Base-by-base conservation (phyloP, 345 rosid genomes). In the Eucalyptus cladocalyx region DNA sequence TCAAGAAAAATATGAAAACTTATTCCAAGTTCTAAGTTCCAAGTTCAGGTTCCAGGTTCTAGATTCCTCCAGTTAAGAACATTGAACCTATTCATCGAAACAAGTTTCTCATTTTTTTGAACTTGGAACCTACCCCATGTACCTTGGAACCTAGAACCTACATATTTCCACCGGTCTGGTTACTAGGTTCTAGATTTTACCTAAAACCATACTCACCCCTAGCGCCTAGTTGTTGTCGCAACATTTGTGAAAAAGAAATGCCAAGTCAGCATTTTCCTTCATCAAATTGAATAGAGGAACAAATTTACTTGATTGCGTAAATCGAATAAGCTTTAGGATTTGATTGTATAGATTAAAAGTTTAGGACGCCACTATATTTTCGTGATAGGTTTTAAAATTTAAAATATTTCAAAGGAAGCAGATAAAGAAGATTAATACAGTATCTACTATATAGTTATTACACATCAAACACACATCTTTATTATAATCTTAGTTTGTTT, bases 131-230 rank as follows among this genome's bases (percentile, higher is more conserved):
- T 19, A 53, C 24, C 56, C 4, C 10, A 0, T 5, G 2, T 19
- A 3, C 58, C 24, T 19, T 19, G 10, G 58, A 53, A 53, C 58
- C 4, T 53, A 19, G 24, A 53, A 19, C 24, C 2, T 53, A 53
- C 58, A 53, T 53, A 3, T 53, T 53, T 1, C 2, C 58, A 19
- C 1, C 0, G 0, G 5, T 53, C 24, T 2, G 0, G 0, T 53
- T 19, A 19, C 1, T 0, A 53, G 0, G 9, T 53, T 53, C 58
- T 0, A 53, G 1, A 19, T 19, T 53, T 53, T 19, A 53, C 24
- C 24, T 53, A 53, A 53, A 53, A 53, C 24, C 24, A 19, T 53
- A 10, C 58, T 53, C 4, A 53, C 58, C 58, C 58, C 58, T 53
- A 19, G 24, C 1, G 0, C 32, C 32, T 60, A 24, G 16, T 28